Evolutionary conservation across 768 basidiomycete genomes (phyloP).

Genomic region (Tubosaeta sp.): DNA sequence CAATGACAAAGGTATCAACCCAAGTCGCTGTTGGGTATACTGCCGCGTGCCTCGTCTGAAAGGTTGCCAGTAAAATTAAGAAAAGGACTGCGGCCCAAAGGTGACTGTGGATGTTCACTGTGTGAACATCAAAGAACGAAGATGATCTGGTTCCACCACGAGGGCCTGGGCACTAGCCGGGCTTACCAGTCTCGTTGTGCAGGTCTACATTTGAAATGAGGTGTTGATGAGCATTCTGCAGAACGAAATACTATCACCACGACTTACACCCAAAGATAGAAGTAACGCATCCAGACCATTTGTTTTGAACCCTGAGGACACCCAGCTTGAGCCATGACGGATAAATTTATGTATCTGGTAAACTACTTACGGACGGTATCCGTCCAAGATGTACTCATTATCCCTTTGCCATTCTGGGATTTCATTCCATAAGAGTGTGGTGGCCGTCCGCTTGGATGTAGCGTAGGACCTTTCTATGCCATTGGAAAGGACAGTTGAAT

Average conservation of each 20-base stretch:
- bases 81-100: conserved; percentile 67
- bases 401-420: conserved; percentile 68
- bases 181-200: conserved; percentile 72
- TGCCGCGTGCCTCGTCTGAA: conserved; percentile 47
- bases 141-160: conserved; percentile 1
- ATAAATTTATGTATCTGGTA: conserved; percentile 3
- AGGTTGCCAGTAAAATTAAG: conserved; percentile 48
- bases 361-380: conserved; percentile 59
- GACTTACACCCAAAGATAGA: conserved; percentile 68
- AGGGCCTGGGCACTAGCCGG: not conserved
- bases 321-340: not conserved
- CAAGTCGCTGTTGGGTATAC: conserved; percentile 53
- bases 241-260: not conserved
- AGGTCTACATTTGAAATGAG: conserved; percentile 43
- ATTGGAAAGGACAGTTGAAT: conserved; percentile 5
- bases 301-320: conserved; percentile 47
- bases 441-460: conserved; percentile 1
- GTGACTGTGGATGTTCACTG: conserved; percentile 87
- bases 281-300: conserved; percentile 56
- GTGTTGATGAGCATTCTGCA: conserved; percentile 13
- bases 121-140: conserved; percentile 10
- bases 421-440: conserved; percentile 50
- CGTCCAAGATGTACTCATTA: conserved; percentile 67
- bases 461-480: not conserved
- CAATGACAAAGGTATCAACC: conserved; percentile 56